Evolutionary conservation across 2,329 filamentous ascomycete genomes (phyloP).

Genomic region (Verticillium klebahnii): DNA sequence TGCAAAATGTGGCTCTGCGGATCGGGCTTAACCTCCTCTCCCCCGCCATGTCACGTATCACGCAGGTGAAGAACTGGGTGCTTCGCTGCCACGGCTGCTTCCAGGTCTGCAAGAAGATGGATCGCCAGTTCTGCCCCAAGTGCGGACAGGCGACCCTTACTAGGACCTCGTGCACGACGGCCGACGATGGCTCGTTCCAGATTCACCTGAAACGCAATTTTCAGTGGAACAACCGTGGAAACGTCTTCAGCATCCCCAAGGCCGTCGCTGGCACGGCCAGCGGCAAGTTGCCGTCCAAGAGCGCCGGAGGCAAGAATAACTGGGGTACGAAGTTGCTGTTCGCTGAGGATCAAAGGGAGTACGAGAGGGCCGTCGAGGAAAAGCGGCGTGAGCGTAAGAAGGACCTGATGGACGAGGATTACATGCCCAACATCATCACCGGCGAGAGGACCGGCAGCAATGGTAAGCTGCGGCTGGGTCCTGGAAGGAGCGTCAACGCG

Average conservation of each 20-base stretch:
- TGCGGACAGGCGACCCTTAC: slow-evolving; percentile 87
- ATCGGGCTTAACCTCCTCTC: slow-evolving; percentile 92
- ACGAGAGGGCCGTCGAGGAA: slow-evolving; percentile 56
- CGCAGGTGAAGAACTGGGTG: slow-evolving; percentile 81
- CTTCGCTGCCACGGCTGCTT: slow-evolving; percentile 95
- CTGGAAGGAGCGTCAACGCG: slow-evolving; percentile 76
- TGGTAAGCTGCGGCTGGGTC: slow-evolving; percentile 74
- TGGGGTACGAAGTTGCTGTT: slow-evolving; percentile 85
- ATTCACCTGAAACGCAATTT: slow-evolving; percentile 91
- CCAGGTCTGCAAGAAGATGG: slow-evolving; percentile 74
- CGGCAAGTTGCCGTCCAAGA: slow-evolving; percentile 62
- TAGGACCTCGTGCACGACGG: slow-evolving; percentile 80
- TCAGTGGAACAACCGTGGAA: slow-evolving; percentile 92
- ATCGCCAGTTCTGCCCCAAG: slow-evolving; percentile 84
- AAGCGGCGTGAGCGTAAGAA: slow-evolving; percentile 65
- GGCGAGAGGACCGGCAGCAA: slow-evolving; percentile 64
- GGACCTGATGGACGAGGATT: slow-evolving; percentile 94
- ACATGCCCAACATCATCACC: slow-evolving; percentile 77
- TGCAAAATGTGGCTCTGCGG: slow-evolving; percentile 94
- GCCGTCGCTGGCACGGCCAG: slow-evolving; percentile 76
- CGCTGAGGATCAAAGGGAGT: slow-evolving; percentile 96
- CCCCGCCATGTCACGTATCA: slow-evolving; percentile 72
- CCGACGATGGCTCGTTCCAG: slow-evolving; percentile 73
- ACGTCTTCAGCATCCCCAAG: slow-evolving; percentile 90
- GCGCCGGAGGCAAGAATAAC: slow-evolving; percentile 73